A percentile compares a stretch with the other conserved stretches of the same genome.
Evolutionary conservation across 2,329 filamentous ascomycete genomes (phyloP).

Genomic region (Aspergillus amoenus): DNA sequence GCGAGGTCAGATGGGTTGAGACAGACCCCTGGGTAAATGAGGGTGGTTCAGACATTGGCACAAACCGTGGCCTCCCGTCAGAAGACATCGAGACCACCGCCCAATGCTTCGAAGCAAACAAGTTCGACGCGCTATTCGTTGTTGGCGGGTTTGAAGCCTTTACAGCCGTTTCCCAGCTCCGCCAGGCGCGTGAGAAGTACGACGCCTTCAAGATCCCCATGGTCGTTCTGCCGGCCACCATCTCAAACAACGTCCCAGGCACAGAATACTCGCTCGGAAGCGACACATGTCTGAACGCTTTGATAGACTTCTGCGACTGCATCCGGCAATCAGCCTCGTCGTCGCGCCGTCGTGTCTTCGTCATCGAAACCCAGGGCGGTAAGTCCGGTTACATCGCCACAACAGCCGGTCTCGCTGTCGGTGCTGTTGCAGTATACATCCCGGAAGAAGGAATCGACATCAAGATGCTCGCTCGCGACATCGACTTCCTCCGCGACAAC

Average conservation of each 20-base stretch:
- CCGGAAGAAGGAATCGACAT: slow-evolving; percentile 94
- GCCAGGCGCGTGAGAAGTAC: slow-evolving; percentile 74
- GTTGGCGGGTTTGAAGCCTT: slow-evolving; percentile 97
- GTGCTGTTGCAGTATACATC: slow-evolving; percentile 90
- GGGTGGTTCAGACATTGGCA: slow-evolving; percentile 96
- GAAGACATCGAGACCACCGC: slow-evolving; percentile 85
- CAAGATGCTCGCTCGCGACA: slow-evolving; percentile 88
- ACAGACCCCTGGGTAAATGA: slow-evolving; percentile 94
- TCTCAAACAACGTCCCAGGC: slow-evolving; percentile 97
- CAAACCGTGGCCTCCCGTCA: slow-evolving; percentile 86
- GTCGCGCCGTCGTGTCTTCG: slow-evolving; percentile 88
- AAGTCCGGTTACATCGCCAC: slow-evolving; percentile 92
- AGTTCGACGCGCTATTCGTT: slow-evolving; percentile 87
- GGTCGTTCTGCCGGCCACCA: slow-evolving; percentile 88
- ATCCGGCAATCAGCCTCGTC: slow-evolving; percentile 97
- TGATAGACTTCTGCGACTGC: slow-evolving; percentile 93
- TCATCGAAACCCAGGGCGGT: slow-evolving; percentile 96
- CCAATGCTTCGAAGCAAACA: slow-evolving; percentile 77
- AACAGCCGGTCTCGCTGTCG: slow-evolving; percentile 84
- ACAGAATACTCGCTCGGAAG: slow-evolving; percentile 97
- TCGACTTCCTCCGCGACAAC: slow-evolving; percentile 80
- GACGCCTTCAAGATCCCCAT: slow-evolving; percentile 90
- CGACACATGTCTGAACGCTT: slow-evolving; percentile 92
- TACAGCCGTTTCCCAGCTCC: slow-evolving; percentile 83
- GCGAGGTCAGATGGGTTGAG: slow-evolving; percentile 87